Evolutionary conservation across 2,329 filamentous ascomycete species (phyloP).

Genomic region (Boeremia lycopersici): DNA sequence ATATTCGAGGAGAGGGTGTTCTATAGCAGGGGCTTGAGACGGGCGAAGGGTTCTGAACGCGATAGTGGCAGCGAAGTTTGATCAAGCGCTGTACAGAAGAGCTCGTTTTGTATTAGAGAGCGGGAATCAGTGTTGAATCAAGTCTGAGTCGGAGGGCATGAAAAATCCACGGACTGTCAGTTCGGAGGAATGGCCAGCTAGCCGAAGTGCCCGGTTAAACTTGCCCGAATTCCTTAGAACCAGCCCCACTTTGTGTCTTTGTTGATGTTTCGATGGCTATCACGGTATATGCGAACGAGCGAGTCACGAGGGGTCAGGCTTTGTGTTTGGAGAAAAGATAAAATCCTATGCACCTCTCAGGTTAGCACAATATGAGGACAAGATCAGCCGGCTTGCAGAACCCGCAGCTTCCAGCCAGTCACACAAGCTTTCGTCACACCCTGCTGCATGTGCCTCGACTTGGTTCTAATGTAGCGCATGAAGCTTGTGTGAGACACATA

Average conservation of each 20-base stretch:
- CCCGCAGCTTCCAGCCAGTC: slow-evolving; percentile 25
- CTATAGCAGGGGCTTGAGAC: slow-evolving; percentile 12
- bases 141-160: no score
- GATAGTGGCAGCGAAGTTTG: background rate
- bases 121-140: no score
- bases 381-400: background rate
- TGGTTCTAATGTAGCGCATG: slow-evolving; percentile 10
- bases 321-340: background rate
- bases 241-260: no score
- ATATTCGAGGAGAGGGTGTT: slow-evolving; percentile 27
- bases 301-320: background rate
- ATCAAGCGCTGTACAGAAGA: background rate
- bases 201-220: no score
- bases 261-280: no score
- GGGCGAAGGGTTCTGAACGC: background rate
- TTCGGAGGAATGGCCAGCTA: no score
- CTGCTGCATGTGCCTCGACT: slow-evolving; percentile 19
- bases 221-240: no score
- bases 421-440: slow-evolving; percentile 32
- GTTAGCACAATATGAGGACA: background rate
- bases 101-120: no score
- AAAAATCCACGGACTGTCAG: no score
- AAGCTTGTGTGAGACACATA: slow-evolving; percentile 13
- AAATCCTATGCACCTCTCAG: background rate
- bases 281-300: background rate